Conservation (phyloP, 1,139 yeast genomes). For the Zygosaccharomyces pseudobailii region DNA sequence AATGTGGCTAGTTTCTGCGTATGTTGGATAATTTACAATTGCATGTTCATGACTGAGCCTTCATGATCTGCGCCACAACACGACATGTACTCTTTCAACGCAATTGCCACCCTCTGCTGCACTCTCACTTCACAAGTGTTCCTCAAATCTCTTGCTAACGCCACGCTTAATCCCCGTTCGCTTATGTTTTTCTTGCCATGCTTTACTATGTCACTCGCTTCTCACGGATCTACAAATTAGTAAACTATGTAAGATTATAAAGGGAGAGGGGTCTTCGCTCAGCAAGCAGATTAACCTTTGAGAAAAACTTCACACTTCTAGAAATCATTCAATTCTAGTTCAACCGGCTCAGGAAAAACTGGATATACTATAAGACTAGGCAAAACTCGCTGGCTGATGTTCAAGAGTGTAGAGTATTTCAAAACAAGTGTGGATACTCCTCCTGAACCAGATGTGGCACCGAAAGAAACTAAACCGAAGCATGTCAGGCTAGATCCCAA, state of each 20-base stretch:
- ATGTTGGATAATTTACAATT: neutral
- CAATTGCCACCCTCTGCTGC: neutral
- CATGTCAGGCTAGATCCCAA: conserved; percentile 2
- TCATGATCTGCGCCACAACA: neutral
- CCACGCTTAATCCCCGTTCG: neutral
- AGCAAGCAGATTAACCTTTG: neutral
- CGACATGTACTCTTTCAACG: neutral
- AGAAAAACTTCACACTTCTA: neutral
- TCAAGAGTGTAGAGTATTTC: conserved; percentile 23
- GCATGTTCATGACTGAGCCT: neutral
- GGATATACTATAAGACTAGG: neutral
- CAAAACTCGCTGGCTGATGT: conserved; percentile 14
- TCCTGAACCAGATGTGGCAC: conserved; percentile 26
- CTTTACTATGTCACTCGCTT: neutral
- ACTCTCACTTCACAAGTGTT: neutral
- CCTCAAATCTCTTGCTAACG: neutral
- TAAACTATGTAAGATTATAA: neutral
- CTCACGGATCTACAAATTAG: neutral
- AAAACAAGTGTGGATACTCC: conserved; percentile 38
- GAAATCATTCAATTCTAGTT: neutral
- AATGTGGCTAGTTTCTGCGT: neutral
- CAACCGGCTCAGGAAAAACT: neutral
- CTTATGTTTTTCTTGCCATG: neutral
- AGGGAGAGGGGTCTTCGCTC: neutral
- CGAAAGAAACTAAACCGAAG: conserved; percentile 15